Evolutionary conservation across 2,329 filamentous ascomycete species (phyloP), one percentile per base, ranked within the genome.

Genomic region (Fusarium chuoi): DNA sequence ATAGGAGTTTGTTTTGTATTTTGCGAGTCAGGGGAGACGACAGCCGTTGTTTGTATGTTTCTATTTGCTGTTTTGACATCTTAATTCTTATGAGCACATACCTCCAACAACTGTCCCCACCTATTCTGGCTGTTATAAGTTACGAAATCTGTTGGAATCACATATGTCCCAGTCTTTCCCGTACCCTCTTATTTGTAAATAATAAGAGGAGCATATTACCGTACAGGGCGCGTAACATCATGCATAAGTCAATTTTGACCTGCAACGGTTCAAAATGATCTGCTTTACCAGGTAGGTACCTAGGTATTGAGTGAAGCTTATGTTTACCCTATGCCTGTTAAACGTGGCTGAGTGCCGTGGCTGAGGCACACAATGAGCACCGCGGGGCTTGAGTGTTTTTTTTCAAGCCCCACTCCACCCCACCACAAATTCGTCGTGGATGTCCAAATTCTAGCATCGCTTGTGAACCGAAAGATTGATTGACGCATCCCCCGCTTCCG

Each of bases 351-450:
- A 36, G 75, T 48, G 20, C 39, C 39, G 39, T 76, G 76, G 74
- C 76, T 74, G 62, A 72, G 49, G 74, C 76, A 70, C 71, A 75
- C 74, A 77, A 71, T 61, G 63, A 59, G 51, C 55, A 59, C 52
- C 73, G 80, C 79, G 80, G 79, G 79, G 78, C 77, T 78, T 77
- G 68, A 70, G 74, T 71, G 75, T 77, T 80, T 81, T 79, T 79
- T 78, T 76, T 78, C 75, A 68, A 64, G 76, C 70, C 70, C 77
- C 77, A 78, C 77, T 75, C 77, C 82, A 82, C 82, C 82, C 82
- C 82, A 84, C 82, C 82, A 84, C 82, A 84, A 84, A 81, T 83
- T 84, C 81, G 76, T 78, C 71, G 71, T 76, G 70, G 74, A 76
- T 69, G 76, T 75, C 80, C 77, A 82, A 82, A 82, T 81, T 82